These are phyloP conservation scores for Prunus dulcis DNA, from an alignment of 306 rosid species.

Conservation along the genomic window DNA sequence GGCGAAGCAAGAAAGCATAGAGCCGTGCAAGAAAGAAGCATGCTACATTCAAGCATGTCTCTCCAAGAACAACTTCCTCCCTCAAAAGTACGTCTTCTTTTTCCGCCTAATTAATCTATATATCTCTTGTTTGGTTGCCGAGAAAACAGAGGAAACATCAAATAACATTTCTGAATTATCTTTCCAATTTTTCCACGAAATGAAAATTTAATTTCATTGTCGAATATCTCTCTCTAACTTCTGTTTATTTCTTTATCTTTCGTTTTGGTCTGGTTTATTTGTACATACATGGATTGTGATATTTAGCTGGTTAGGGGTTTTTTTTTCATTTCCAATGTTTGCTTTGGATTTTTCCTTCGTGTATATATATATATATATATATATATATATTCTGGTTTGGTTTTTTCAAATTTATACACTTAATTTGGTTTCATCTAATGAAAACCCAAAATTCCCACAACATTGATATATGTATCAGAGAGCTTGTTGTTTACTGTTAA, in stretches of 20 bases:
- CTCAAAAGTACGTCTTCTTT: constrained; percentile 48
- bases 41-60: constrained; percentile 94
- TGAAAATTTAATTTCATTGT: not conserved
- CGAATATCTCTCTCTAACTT: not conserved
- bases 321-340: too few species aligned
- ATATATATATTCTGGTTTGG: not conserved
- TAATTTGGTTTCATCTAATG: not conserved
- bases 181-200: not conserved
- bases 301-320: too few species aligned
- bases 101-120: not conserved
- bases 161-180: not conserved
- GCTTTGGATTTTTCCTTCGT: too few species aligned
- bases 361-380: not conserved
- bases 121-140: constrained; percentile 12
- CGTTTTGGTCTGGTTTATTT: too few species aligned
- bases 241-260: too few species aligned
- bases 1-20: constrained; percentile 60
- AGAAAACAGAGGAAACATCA: not conserved
- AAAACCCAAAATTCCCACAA: not conserved
- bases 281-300: too few species aligned
- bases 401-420: not conserved
- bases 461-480: not conserved
- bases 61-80: constrained; percentile 70
- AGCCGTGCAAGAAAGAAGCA: constrained; percentile 94
- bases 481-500: not conserved